phyloP scores from a whole-genome alignment of 371 early-diverging fungal species.

The Smittium culicis region DNA sequence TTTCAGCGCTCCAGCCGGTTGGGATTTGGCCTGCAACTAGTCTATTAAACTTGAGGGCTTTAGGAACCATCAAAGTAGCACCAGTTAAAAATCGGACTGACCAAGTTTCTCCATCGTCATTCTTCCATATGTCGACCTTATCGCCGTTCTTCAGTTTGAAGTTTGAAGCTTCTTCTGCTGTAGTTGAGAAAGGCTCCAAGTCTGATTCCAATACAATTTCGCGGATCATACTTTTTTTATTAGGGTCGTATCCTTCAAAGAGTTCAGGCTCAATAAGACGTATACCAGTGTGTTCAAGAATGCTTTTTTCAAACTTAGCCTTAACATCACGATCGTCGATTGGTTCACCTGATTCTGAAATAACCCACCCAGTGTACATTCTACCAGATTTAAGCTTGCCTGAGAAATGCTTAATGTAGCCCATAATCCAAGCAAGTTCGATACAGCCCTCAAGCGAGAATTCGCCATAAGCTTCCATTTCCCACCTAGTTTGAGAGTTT shows the following conservation, averaged over 20 bases:
- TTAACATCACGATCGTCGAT: conserved; percentile 85
- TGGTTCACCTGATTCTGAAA: conserved; percentile 76
- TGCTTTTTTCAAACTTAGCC: conserved; percentile 81
- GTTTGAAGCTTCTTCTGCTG: conserved; percentile 81
- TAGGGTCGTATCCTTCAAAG: conserved; percentile 84
- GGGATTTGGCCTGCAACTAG: conserved; percentile 92
- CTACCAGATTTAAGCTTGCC: conserved; percentile 69
- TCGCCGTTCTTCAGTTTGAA: conserved; percentile 80
- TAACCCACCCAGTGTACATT: conserved; percentile 88
- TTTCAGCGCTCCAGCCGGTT: conserved; percentile 84
- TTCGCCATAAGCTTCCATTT: conserved; percentile 87
- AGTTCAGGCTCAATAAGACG: conserved; percentile 85
- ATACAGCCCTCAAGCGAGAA: conserved; percentile 92
- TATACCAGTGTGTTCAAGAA: conserved; percentile 85
- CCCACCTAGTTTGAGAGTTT: conserved; percentile 89
- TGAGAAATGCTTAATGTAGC: conserved; percentile 77
- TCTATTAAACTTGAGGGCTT: conserved; percentile 86
- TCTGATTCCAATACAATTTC: conserved; percentile 86
- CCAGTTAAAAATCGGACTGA: conserved; percentile 76
- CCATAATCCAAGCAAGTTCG: conserved; percentile 97
- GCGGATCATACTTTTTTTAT: conserved; percentile 74
- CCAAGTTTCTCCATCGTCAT: conserved; percentile 48
- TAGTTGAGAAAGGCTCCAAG: conserved; percentile 77
- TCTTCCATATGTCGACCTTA: conserved; percentile 67
- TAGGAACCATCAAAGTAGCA: conserved; percentile 79